phyloP scores from a whole-genome alignment of 2,329 filamentous ascomycete species.

The Trichoderma atroviride region DNA sequence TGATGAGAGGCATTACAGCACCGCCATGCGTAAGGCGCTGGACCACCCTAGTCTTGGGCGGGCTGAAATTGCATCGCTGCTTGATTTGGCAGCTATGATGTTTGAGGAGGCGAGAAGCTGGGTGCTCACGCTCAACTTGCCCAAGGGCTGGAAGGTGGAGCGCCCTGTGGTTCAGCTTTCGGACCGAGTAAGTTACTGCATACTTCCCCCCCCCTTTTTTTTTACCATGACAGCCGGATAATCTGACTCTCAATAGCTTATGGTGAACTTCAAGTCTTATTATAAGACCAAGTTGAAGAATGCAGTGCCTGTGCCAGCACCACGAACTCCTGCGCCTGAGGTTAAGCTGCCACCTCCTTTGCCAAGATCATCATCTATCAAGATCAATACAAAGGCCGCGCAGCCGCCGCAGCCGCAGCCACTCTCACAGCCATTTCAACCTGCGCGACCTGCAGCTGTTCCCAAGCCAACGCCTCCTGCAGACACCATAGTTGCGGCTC shows the following conservation, averaged over 20 bases:
- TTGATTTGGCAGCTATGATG: conserved; percentile 51
- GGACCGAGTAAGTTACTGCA: conserved; percentile 39
- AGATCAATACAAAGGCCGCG: conserved; percentile 33
- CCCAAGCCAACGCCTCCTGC: conserved; percentile 21
- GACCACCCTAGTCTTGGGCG: conserved; percentile 45
- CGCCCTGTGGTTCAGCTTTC: conserved; percentile 41
- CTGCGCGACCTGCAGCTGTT: background rate
- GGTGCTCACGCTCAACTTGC: conserved; percentile 46
- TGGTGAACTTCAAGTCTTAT: conserved; percentile 45
- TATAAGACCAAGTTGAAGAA: conserved; percentile 43
- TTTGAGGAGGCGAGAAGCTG: conserved; percentile 49
- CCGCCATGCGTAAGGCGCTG: conserved; percentile 48
- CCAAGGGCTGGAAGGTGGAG: conserved; percentile 47
- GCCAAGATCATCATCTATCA: conserved; percentile 43
- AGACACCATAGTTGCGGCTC: conserved; percentile 37
- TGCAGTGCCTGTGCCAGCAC: conserved; percentile 31
- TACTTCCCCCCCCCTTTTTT: too few species aligned
- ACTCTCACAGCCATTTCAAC: background rate
- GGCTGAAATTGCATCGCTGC: conserved; percentile 46
- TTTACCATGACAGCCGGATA: background rate
- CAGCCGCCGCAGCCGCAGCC: background rate
- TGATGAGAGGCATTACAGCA: conserved; percentile 45
- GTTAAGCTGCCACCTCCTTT: conserved; percentile 36
- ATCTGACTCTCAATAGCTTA: conserved; percentile 38
- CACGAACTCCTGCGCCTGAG: conserved; percentile 32